Evolutionary conservation across 495 filamentous ascomycete genomes (phyloP).

Genomic region (Aspergillus indologenus): DNA sequence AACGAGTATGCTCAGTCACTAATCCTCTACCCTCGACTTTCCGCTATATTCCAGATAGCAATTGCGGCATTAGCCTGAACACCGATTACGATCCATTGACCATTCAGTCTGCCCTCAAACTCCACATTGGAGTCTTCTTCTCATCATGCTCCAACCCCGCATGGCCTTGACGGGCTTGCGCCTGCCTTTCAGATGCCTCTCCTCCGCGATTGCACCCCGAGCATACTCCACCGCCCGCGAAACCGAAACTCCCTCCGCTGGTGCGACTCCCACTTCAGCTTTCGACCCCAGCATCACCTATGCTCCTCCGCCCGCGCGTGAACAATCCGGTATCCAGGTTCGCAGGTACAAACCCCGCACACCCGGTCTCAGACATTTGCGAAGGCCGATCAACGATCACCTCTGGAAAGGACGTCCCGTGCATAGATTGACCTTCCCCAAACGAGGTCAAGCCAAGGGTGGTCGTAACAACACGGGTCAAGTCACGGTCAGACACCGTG

Average conservation of each 20-base stretch:
- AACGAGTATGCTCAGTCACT: slow-evolving; percentile 16
- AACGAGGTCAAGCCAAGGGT: slow-evolving; percentile 87
- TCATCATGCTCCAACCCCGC: slow-evolving; percentile 63
- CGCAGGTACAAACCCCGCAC: slow-evolving; percentile 93
- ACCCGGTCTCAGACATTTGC: slow-evolving; percentile 88
- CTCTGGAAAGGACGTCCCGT: slow-evolving; percentile 89
- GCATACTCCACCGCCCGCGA: slow-evolving; percentile 55
- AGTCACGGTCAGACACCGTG: slow-evolving; percentile 85
- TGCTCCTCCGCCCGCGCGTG: slow-evolving; percentile 44
- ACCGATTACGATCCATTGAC: slow-evolving; percentile 14
- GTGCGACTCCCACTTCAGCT: slow-evolving; percentile 27
- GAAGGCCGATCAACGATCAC: slow-evolving; percentile 90
- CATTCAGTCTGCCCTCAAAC: neutral
- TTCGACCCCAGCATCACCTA: slow-evolving; percentile 42
- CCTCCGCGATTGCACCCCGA: slow-evolving; percentile 37
- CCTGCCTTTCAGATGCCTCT: slow-evolving; percentile 47
- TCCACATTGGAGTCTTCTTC: slow-evolving; percentile 10
- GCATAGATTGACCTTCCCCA: slow-evolving; percentile 77
- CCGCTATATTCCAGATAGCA: neutral
- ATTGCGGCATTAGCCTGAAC: slow-evolving; percentile 3
- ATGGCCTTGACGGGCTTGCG: slow-evolving; percentile 50
- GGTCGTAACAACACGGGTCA: slow-evolving; percentile 84
- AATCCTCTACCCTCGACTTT: neutral
- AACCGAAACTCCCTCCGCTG: slow-evolving; percentile 31
- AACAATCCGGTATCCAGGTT: slow-evolving; percentile 43